Percentiles rank a stretch among this genome's conserved stretches.
Evolutionary conservation across 2,329 filamentous ascomycete species (phyloP).

Genomic region (Aspergillus sojae): DNA sequence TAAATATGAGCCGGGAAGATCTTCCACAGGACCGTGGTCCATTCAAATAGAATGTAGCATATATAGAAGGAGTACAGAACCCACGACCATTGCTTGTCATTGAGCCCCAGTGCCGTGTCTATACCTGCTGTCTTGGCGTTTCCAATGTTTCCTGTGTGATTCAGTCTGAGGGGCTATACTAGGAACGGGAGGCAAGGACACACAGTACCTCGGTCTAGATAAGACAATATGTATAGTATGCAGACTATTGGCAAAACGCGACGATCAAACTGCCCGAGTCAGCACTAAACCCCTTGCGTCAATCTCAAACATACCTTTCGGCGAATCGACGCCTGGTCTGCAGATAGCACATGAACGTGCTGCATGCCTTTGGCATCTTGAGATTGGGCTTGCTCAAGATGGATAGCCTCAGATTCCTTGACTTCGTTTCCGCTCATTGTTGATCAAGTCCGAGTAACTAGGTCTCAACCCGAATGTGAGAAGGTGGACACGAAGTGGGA

Average conservation of each 20-base stretch:
- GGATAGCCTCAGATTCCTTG: neutral
- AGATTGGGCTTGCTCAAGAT: neutral
- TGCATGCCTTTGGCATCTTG: neutral
- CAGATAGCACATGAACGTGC: neutral
- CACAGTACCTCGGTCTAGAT: slow-evolving; percentile 26
- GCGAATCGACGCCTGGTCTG: neutral
- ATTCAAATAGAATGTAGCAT: slow-evolving; percentile 29
- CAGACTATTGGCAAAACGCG: slow-evolving; percentile 27
- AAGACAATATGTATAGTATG: slow-evolving; percentile 27
- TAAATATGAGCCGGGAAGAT: slow-evolving; percentile 28
- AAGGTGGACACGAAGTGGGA: neutral
- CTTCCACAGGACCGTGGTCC: slow-evolving; percentile 30
- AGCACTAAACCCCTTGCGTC: neutral
- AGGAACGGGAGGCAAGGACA: neutral
- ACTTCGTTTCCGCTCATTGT: neutral
- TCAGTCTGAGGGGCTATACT: neutral
- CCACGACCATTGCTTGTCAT: slow-evolving; percentile 27
- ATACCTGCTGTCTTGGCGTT: slow-evolving; percentile 31
- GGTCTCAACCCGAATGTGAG: neutral
- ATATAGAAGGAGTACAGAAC: slow-evolving; percentile 30
- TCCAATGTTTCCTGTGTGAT: slow-evolving; percentile 23
- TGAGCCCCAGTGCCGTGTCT: slow-evolving; percentile 21
- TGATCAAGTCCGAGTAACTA: neutral
- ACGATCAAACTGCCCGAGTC: slow-evolving; percentile 21
- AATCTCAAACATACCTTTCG: neutral